Percentiles rank a stretch among this genome's conserved stretches.
These are phyloP conservation scores for Gracilaria vermiculophylla DNA, from an alignment of 23 red algal genomes.

Conservation along the genomic window DNA sequence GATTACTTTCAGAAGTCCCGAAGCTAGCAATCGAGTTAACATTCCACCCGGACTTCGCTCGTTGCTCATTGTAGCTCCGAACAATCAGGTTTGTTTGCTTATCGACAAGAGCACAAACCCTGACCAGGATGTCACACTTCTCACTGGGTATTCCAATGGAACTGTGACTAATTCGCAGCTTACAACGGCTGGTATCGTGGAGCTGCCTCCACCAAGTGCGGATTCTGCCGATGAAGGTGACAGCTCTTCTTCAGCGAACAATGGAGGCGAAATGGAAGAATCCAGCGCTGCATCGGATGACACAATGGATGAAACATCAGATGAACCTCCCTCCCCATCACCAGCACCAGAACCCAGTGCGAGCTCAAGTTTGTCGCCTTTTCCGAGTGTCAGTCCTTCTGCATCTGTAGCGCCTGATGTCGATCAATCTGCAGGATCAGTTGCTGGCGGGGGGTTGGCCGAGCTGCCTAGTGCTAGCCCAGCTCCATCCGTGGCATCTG, in stretches of 20 bases:
- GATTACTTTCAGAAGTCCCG: constrained; percentile 2
- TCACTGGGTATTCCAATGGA: background rate
- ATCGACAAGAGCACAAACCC: constrained; percentile 27
- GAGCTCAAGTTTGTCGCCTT: background rate
- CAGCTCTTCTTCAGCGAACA: background rate
- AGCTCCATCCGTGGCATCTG: background rate
- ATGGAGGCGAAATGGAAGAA: background rate
- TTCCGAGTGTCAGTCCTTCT: background rate
- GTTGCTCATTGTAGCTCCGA: constrained; percentile 20
- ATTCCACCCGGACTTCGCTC: constrained; percentile 6
- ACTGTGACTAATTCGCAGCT: background rate
- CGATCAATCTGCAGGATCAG: no score
- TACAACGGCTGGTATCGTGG: background rate
- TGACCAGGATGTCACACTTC: background rate
- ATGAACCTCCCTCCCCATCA: background rate
- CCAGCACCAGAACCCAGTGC: background rate
- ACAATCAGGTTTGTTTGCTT: constrained; percentile 16
- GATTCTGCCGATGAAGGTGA: background rate
- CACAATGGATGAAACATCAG: background rate
- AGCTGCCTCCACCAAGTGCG: background rate
- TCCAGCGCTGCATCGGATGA: background rate
- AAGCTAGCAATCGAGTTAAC: background rate
- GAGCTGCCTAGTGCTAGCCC: no score
- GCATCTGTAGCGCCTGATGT: background rate
- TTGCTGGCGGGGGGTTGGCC: no score